Evolutionary conservation across 768 basidiomycete species (phyloP), one percentile per base, ranked within the genome.

Genomic region (Calvatia gigantea): DNA sequence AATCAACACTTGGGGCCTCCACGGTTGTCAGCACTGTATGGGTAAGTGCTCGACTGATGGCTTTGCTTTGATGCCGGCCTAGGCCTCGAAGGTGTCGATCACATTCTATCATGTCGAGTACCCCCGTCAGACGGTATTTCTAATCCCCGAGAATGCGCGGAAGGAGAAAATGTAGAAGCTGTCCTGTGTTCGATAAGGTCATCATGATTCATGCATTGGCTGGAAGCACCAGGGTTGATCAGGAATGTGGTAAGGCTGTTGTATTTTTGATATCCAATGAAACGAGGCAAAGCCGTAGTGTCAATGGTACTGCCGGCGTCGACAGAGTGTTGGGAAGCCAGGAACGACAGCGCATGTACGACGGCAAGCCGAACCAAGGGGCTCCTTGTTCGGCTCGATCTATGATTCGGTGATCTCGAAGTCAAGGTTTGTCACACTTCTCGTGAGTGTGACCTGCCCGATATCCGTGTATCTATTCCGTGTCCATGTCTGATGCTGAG

Each of bases 61-160:
- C n/a, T n/a, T n/a, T n/a, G n/a, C n/a, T 39, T 14, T 21, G 21
- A n/a, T 31, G 31, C 27, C 17, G 29, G 58, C 58, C 51, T 52
- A 29, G 51, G 21, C 51, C 28, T 60, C 51, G 50, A 41, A n/a
- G 44, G 17, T 54, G 59, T 39, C 56, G 58, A 65, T 58, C 37
- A 52, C 42, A 44, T 53, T 2, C n/a, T 12, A 12, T n/a, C 11
- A 37, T 37, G 4, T 37, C 35, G 11, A 23, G 9, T 21, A 21
- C 6, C 12, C 11, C 41, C 7, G 19, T 7, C 19, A 23, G 17
- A 21, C 19, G 21, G 3, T 25, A 21, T 4, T 21, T 21, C 19
- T 1, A 37, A 21, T 7, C 23, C 23, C 39, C 39, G n/a, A 3
- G 23, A 23, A 42, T 21, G 11, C 7, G 19, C 21, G 17, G 11